Evolutionary conservation across 2,329 filamentous ascomycete species (phyloP).

Genomic region (Aspergillus uvarum): DNA sequence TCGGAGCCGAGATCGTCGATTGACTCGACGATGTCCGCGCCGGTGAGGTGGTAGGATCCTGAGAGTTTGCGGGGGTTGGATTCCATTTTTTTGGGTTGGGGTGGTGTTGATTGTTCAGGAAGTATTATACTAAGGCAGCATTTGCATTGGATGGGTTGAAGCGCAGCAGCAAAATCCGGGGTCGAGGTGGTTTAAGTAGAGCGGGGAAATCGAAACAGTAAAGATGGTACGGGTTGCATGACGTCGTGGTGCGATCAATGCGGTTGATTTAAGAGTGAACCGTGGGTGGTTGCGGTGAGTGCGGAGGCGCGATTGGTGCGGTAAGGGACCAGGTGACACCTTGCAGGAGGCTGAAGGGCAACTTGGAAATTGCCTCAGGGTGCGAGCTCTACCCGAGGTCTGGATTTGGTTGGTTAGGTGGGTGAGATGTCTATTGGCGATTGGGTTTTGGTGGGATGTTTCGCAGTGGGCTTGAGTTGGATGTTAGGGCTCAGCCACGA

Average conservation of each 20-base stretch:
- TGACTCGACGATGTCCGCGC: background rate
- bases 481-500: too few relatives aligned
- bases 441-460: background rate
- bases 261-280: background rate
- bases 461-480: too few relatives aligned
- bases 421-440: background rate
- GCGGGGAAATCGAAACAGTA: background rate
- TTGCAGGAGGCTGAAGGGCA: background rate
- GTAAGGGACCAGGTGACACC: background rate
- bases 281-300: background rate
- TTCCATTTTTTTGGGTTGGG: background rate
- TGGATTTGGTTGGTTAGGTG: background rate
- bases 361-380: background rate
- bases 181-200: background rate
- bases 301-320: background rate
- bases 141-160: too few relatives aligned
- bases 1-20: constrained; percentile 1
- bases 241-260: background rate
- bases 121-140: too few relatives aligned
- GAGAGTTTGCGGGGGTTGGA: constrained; percentile 1
- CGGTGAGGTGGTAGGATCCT: constrained; percentile 3
- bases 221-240: background rate
- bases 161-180: background rate
- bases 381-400: background rate
- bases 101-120: too few relatives aligned